Evolutionary conservation across 208 protist genomes (phyloP), one percentile per base, ranked within the genome.

Genomic region (Zelonia costaricensis): DNA sequence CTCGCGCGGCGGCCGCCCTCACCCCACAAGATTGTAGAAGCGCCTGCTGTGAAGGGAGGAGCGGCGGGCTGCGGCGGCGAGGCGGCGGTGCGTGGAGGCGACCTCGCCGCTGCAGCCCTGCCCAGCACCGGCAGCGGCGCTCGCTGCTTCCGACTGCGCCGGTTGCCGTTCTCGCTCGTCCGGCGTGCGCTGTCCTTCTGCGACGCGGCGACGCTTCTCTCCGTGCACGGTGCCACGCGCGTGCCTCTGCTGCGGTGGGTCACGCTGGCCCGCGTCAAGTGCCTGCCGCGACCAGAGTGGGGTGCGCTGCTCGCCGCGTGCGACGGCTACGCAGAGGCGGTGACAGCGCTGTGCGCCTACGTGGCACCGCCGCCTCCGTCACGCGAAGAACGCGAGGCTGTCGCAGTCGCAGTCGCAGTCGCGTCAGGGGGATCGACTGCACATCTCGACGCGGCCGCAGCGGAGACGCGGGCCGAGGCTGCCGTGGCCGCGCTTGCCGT

Each of bases 161-260:
- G 60, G 16, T 52, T 86, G 40, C 68, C 72, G 2, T 87, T 87
- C 46, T 16, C 42, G 16, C 39, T 83, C n/a, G 13, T 87, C 30
- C 58, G 62, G 20, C 53, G 48, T 28, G 38, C 83, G 20, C 59
- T 87, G 2, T 66, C 69, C 25, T 83, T 72, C 47, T 80, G 67
- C 48, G 67, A 76, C 16, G 62, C 63, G 6, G 10, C 48, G 13
- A 36, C 61, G 6, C 63, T 83, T 1, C 61, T 66, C 44, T 47
- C 40, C 10, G 27, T 87, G n/a, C 65, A 76, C 39, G 53, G 63
- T 0, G 65, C 64, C 47, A 71, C 69, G 0, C 13, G 23, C 16
- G 73, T 83, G 27, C 80, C 80, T 8, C 60, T 87, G 9, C 61
- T 87, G 23, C 72, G 66, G 13, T 55, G 57, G 27, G 47, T 69